These are phyloP conservation scores for Mucor circinelloides DNA, from an alignment of 371 early-diverging fungal species.

Conservation along the genomic window DNA sequence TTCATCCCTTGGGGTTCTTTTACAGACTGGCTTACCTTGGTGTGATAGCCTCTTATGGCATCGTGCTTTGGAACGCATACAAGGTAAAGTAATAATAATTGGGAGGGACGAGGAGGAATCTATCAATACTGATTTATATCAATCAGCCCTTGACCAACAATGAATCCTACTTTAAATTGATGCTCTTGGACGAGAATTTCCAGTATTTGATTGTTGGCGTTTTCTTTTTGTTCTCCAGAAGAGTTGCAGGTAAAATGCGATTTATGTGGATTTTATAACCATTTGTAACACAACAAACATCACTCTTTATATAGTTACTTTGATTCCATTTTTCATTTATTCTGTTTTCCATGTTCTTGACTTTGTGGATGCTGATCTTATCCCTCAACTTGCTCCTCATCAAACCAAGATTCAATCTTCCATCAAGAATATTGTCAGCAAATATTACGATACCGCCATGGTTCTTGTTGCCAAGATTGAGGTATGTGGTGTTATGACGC, in stretches of 20 bases:
- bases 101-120: background rate
- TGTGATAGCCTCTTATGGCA: constrained; percentile 20
- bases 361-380: constrained; percentile 62
- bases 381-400: constrained; percentile 48
- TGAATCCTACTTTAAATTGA: constrained; percentile 8
- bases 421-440: constrained; percentile 52
- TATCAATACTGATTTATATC: background rate
- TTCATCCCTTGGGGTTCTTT: constrained; percentile 19
- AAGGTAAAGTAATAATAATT: constrained; percentile 24
- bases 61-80: constrained; percentile 28
- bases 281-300: constrained; percentile 2
- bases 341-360: constrained; percentile 77
- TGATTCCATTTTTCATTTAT: constrained; percentile 78
- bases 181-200: constrained; percentile 72
- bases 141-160: constrained; percentile 11
- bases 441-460: constrained; percentile 66
- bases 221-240: constrained; percentile 67
- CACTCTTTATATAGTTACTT: constrained; percentile 49
- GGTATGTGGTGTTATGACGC: constrained; percentile 71
- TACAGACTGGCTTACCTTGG: constrained; percentile 19
- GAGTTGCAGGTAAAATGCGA: constrained; percentile 58
- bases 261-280: background rate
- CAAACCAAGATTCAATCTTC: constrained; percentile 33
- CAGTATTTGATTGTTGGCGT: constrained; percentile 77
- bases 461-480: constrained; percentile 68